These are phyloP conservation scores for Boechera divaricarpa DNA, from an alignment of 345 rosid genomes.

Conservation along the genomic window DNA sequence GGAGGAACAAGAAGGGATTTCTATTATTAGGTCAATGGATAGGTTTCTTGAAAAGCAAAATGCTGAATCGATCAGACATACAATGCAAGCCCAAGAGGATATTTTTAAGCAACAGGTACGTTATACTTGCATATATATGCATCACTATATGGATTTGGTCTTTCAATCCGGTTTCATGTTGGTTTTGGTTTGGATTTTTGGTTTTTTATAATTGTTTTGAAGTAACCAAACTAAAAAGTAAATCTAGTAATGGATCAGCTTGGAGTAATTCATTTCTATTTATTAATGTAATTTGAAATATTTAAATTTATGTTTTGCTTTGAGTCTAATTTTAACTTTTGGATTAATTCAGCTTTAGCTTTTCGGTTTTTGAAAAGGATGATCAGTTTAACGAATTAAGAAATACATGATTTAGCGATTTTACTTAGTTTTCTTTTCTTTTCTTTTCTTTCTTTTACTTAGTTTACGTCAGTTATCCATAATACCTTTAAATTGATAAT, in stretches of 20 bases:
- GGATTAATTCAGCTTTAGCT: not conserved
- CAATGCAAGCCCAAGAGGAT: constrained; percentile 85
- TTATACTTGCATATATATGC: constrained; percentile 1
- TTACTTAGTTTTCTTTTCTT: not conserved
- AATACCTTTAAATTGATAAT: not conserved
- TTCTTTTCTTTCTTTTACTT: not conserved
- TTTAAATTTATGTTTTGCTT: not conserved
- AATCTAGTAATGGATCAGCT: not conserved
- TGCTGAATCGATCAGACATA: constrained; percentile 64
- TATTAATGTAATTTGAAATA: not conserved
- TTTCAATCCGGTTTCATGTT: constrained; percentile 4
- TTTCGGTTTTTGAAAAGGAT: not conserved
- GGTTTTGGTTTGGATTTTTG: not conserved
- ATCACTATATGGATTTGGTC: not conserved
- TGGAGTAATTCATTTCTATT: not conserved
- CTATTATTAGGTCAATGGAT: constrained; percentile 51
- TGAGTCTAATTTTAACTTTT: not conserved
- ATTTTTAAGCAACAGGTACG: constrained; percentile 77
- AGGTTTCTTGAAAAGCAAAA: constrained; percentile 53
- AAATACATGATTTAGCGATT: not conserved
- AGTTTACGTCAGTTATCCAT: not conserved
- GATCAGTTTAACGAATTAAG: not conserved
- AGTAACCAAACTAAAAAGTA: constrained; percentile 18
- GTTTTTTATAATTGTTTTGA: not conserved
- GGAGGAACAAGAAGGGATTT: constrained; percentile 35